Evolutionary conservation across 176 grass and related monocot species (phyloP).

Genomic region (Rhynchospora tenuis): DNA sequence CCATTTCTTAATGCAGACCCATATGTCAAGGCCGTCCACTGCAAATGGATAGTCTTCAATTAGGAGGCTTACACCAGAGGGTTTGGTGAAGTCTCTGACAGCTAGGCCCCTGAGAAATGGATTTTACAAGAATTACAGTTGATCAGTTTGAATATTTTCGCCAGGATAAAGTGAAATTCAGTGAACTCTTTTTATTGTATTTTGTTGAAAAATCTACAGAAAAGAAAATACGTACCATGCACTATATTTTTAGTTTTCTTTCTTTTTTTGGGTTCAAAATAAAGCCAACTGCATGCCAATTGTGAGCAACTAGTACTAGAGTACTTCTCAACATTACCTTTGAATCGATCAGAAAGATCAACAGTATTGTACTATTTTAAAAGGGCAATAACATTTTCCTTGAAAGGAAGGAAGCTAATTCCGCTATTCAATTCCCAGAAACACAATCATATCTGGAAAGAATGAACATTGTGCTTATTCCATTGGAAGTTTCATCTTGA

Average conservation of each 20-base stretch:
- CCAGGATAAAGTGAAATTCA: not conserved
- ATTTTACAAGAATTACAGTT: not conserved
- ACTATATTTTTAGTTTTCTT: not conserved
- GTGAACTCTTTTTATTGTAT: no score
- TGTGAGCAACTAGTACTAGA: not conserved
- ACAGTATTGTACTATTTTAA: no score
- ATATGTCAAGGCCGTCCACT: slow-evolving; percentile 74
- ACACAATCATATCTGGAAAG: not conserved
- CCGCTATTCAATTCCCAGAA: not conserved
- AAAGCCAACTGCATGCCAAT: not conserved
- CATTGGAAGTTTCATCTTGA: not conserved
- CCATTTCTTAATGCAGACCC: slow-evolving; percentile 70
- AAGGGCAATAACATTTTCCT: not conserved
- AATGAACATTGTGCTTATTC: not conserved
- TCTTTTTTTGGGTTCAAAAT: not conserved
- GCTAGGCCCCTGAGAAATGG: slow-evolving; percentile 55
- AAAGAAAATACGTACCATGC: not conserved
- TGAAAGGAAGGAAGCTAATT: not conserved
- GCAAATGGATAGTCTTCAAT: slow-evolving; percentile 85
- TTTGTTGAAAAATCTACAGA: not conserved
- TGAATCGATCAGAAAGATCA: no score
- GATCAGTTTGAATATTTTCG: not conserved
- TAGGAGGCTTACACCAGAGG: slow-evolving; percentile 40
- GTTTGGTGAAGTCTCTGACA: slow-evolving; percentile 11
- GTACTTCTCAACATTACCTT: not conserved